These are phyloP conservation scores for Beauveria bassiana DNA, from an alignment of 2,329 filamentous ascomycete species.

Conservation along the genomic window DNA sequence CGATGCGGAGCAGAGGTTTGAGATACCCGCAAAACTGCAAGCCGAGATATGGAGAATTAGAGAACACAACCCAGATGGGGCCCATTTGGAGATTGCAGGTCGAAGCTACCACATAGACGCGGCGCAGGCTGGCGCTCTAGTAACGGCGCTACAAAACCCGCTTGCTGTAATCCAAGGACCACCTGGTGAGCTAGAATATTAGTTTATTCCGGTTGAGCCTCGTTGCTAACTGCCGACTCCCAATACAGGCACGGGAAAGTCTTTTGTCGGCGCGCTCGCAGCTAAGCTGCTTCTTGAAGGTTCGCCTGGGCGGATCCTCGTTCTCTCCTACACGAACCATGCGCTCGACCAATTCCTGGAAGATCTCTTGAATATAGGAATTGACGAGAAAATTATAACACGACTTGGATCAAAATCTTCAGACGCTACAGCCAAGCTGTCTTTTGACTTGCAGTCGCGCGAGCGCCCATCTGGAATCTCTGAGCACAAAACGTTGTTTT, in stretches of 20 bases:
- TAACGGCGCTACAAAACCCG: conserved; percentile 42
- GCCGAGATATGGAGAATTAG: neutral
- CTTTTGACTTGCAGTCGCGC: conserved; percentile 27
- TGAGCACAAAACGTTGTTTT: neutral
- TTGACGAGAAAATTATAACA: conserved; percentile 42
- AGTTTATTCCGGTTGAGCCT: neutral
- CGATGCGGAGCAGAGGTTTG: conserved; percentile 10
- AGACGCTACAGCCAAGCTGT: conserved; percentile 37
- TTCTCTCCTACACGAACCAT: conserved; percentile 63
- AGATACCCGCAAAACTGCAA: conserved; percentile 5
- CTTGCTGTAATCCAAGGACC: conserved; percentile 65
- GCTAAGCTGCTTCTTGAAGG: conserved; percentile 46
- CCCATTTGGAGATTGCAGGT: neutral
- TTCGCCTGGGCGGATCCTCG: conserved; percentile 46
- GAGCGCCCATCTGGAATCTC: neutral
- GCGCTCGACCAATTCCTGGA: conserved; percentile 58
- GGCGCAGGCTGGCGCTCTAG: conserved; percentile 41
- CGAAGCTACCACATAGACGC: conserved; percentile 18
- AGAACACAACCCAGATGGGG: neutral
- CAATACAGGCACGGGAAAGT: conserved; percentile 61
- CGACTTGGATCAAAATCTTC: conserved; percentile 57
- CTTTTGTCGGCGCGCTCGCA: conserved; percentile 60
- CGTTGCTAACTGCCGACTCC: conserved; percentile 1
- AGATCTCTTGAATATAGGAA: conserved; percentile 54
- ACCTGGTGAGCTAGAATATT: conserved; percentile 42